phyloP scores from a whole-genome alignment of 768 basidiomycete species.

The Filobasidium floriforme region DNA sequence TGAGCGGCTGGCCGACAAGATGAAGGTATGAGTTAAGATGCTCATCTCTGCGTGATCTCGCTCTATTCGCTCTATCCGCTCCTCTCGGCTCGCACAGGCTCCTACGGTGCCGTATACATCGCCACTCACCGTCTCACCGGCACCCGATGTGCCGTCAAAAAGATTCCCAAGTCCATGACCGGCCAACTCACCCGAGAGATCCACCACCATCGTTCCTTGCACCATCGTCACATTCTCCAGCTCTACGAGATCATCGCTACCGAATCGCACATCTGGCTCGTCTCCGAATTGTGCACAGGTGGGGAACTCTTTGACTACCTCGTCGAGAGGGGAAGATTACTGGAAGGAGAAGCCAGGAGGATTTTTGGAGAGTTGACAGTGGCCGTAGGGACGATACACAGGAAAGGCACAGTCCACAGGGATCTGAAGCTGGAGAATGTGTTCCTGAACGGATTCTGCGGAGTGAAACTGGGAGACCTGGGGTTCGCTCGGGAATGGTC shows the following conservation, averaged over 20 bases:
- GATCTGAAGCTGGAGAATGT: constrained; percentile 97
- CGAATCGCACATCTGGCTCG: constrained; percentile 89
- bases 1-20: constrained; percentile 42
- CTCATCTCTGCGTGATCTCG: constrained; percentile 4
- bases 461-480: constrained; percentile 88
- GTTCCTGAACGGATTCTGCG: constrained; percentile 77
- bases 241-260: constrained; percentile 98
- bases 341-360: constrained; percentile 71
- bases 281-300: constrained; percentile 91
- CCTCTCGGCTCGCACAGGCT: constrained; percentile 54
- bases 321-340: constrained; percentile 80
- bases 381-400: constrained; percentile 85
- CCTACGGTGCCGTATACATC: constrained; percentile 91
- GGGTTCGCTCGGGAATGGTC: constrained; percentile 81
- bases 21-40: too few relatives aligned
- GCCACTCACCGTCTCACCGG: constrained; percentile 89
- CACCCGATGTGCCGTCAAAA: constrained; percentile 90
- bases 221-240: constrained; percentile 90
- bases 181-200: constrained; percentile 90
- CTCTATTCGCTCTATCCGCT: background rate
- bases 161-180: constrained; percentile 86
- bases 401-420: constrained; percentile 87
- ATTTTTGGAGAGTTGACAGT: constrained; percentile 96
- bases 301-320: constrained; percentile 98
- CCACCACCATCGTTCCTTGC: constrained; percentile 93